Conservation (phyloP, 1,284 basidiomycete genomes). For the Ustilago hordei region DNA sequence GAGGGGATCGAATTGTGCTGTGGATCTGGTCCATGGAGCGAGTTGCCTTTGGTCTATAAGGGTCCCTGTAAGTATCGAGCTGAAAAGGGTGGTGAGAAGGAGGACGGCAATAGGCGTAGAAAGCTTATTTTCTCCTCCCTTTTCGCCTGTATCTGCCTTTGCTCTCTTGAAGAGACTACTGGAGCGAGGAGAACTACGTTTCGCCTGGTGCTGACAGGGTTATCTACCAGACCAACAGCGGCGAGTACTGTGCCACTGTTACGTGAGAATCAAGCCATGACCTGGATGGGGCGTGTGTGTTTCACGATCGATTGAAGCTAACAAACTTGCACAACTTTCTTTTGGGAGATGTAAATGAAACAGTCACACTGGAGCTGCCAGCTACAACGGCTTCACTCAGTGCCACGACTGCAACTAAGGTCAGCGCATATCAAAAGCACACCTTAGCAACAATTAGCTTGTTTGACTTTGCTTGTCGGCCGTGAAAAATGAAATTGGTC, state of each 20-base stretch:
- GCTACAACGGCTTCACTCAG: constrained; percentile 28
- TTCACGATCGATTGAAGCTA: neutral
- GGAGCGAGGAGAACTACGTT: constrained; percentile 23
- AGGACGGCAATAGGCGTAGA: no score
- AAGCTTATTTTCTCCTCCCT: no score
- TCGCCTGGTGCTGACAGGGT: constrained; percentile 46
- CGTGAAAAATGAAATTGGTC: neutral
- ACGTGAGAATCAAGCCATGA: constrained; percentile 7
- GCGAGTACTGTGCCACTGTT: constrained; percentile 35
- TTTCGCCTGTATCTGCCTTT: neutral
- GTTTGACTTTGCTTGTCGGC: neutral
- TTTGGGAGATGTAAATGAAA: neutral
- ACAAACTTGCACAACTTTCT: neutral
- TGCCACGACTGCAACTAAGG: constrained; percentile 7
- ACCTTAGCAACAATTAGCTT: neutral
- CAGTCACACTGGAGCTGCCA: constrained; percentile 30
- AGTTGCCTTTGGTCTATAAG: neutral
- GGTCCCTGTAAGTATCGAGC: constrained; percentile 17
- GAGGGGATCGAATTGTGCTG: constrained; percentile 29
- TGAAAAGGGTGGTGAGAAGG: no score
- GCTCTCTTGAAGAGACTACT: constrained; percentile 9
- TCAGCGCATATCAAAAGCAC: neutral
- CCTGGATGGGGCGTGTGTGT: no score
- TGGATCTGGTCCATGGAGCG: constrained; percentile 1
- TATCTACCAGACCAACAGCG: constrained; percentile 25